A percentile compares a stretch with the other conserved stretches of the same genome.
These are phyloP conservation scores for Sambucus nigra DNA, from an alignment of 129 eudicot genomes.

Conservation along the genomic window DNA sequence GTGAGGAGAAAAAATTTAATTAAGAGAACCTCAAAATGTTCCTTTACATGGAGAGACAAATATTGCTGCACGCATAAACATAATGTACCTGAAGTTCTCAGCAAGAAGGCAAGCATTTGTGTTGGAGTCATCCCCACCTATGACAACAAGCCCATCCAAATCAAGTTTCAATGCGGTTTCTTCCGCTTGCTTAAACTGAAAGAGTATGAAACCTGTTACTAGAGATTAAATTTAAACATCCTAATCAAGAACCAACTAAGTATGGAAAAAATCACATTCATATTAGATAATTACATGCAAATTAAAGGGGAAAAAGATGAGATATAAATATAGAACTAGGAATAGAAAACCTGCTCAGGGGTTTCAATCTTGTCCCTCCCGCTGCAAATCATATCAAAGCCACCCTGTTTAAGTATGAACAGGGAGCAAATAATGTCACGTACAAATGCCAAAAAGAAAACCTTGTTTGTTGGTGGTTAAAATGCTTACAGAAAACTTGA, in stretches of 20 bases:
- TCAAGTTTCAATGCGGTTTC: constrained; percentile 70
- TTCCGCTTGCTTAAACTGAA: constrained; percentile 73
- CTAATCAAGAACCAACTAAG: neutral
- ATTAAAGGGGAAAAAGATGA: neutral
- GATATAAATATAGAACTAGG: neutral
- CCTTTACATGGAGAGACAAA: neutral
- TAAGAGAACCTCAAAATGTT: neutral
- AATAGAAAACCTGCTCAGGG: constrained; percentile 63
- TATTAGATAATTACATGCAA: neutral
- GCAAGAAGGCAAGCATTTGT: constrained; percentile 97
- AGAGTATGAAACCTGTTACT: constrained; percentile 1
- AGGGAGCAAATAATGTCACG: constrained; percentile 4
- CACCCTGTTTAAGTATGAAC: constrained; percentile 45
- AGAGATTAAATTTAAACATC: constrained; percentile 7
- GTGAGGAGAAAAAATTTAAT: neutral
- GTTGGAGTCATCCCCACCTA: constrained; percentile 96
- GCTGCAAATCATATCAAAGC: constrained; percentile 96
- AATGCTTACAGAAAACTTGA: too few relatives aligned
- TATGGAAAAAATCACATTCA: neutral
- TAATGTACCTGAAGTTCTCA: constrained; percentile 63
- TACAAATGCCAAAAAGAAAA: neutral
- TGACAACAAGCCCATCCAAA: constrained; percentile 83
- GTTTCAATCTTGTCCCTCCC: constrained; percentile 99
- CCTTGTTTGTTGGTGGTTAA: too few relatives aligned
- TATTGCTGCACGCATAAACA: constrained; percentile 4